Evolutionary conservation across 495 filamentous ascomycete species (phyloP), one percentile per base, ranked within the genome.

Genomic region (Talaromyces thailandensis): DNA sequence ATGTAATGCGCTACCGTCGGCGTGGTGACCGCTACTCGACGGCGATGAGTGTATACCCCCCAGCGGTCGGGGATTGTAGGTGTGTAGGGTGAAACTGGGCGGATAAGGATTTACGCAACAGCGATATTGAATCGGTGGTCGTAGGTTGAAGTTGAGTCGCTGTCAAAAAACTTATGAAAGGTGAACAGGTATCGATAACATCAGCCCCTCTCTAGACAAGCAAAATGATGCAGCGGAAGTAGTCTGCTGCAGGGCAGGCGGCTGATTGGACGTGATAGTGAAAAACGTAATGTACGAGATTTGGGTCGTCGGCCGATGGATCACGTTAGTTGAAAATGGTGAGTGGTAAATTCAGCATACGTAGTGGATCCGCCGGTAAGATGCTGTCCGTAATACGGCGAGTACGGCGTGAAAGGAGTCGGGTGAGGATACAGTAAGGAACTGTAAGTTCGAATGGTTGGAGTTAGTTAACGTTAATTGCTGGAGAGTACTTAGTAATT

Each of bases 21-120:
- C 71, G 67, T 64, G 65, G 74, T 70, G 76, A 79, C 77, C 77
- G 77, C 77, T 79, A 73, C 77, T 76, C 76, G 77, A 78, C 76
- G 77, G 75, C 75, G 68, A 25, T 61, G 35, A 58, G 66, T 32
- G 37, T 56, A 60, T 28, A 61, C 31, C 57, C 73, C 76, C 77
- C 77, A 79, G 77, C 77, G 75, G 77, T 77, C 74, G 70, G 75
- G 76, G 77, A 65, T 74, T 50, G 45, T 21, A 18, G n/a, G 62
- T 28, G 60, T 37, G 23, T 60, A 31, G 50, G 60, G 4, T 53
- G 57, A 40, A 28, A 18, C 50, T 62, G 55, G 48, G 61, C 61
- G 53, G 52, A 62, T 62, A 50, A 43, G 61, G 55, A 57, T 57
- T 57, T 57, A 57, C 55, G 55, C 55, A 56, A 56, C 8, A 4